Evolutionary conservation across 805 yeast species (phyloP).

Genomic region (Metschnikowia aberdeeniae): DNA sequence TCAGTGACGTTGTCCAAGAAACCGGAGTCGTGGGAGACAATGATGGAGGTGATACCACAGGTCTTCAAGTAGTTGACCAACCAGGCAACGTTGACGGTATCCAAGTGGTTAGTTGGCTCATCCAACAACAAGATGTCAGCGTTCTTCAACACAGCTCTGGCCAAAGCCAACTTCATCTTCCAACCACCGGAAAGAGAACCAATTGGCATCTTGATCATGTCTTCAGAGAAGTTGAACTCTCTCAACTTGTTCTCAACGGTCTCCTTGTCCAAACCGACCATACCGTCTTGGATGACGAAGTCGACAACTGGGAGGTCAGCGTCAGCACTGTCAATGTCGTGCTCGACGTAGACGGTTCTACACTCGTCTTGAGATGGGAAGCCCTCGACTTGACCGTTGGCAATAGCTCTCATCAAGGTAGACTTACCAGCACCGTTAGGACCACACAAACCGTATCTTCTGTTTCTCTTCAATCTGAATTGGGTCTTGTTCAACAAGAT

Average conservation of each 20-base stretch:
- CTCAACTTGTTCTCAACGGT: slow-evolving; percentile 68
- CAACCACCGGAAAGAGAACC: slow-evolving; percentile 99
- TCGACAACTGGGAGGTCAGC: slow-evolving; percentile 93
- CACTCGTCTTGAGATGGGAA: slow-evolving; percentile 99
- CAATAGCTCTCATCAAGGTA: slow-evolving; percentile 88
- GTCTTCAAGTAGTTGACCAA: slow-evolving; percentile 98
- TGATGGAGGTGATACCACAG: slow-evolving; percentile 97
- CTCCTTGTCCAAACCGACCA: slow-evolving; percentile 67
- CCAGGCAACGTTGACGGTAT: slow-evolving; percentile 99
- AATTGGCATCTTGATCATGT: slow-evolving; percentile 91
- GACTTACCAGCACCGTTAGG: slow-evolving; percentile 54
- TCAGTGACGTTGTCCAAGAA: slow-evolving; percentile 96
- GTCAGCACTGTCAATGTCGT: slow-evolving; percentile 97
- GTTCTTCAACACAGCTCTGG: slow-evolving; percentile 98
- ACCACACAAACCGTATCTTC: slow-evolving; percentile 96
- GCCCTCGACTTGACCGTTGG: slow-evolving; percentile 98
- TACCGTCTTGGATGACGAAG: slow-evolving; percentile 82
- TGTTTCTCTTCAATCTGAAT: slow-evolving; percentile 96
- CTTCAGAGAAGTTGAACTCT: slow-evolving; percentile 92
- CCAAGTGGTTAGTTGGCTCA: slow-evolving; percentile 99
- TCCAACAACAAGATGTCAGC: slow-evolving; percentile 97
- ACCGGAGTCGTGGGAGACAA: slow-evolving; percentile 99
- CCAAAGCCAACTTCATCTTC: slow-evolving; percentile 99
- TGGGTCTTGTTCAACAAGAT: slow-evolving; percentile 99
- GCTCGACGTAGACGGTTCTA: slow-evolving; percentile 99